phyloP scores from a whole-genome alignment of 2,329 filamentous ascomycete species.

The Pseudogymnoascus sp. region DNA sequence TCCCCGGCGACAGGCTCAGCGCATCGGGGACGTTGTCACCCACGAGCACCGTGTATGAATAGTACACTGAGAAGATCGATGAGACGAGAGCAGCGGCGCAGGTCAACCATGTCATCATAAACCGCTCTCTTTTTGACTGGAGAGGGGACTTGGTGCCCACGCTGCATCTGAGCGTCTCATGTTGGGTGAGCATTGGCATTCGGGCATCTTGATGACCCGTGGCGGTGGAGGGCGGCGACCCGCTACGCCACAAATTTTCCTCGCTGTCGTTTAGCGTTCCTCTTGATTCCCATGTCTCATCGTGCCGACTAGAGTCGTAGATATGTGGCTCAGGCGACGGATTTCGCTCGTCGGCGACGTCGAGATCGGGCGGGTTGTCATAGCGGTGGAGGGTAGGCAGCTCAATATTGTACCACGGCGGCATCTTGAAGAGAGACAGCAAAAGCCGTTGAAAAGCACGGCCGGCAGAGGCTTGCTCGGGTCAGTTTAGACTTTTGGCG shows the following conservation, averaged over 20 bases:
- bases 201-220: slow-evolving; percentile 4
- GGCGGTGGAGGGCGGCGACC: neutral
- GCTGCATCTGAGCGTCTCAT: neutral
- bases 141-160: slow-evolving; percentile 3
- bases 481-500: neutral
- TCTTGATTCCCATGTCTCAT: neutral
- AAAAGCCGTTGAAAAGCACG: neutral
- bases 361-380: slow-evolving; percentile 7
- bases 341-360: slow-evolving; percentile 3
- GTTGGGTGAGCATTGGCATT: neutral
- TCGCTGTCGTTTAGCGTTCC: neutral
- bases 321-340: neutral
- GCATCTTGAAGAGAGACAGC: neutral
- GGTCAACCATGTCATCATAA: neutral
- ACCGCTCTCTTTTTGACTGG: neutral
- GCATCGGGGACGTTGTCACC: neutral
- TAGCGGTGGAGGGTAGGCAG: neutral
- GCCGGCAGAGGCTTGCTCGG: neutral
- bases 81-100: neutral
- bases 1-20: neutral
- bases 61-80: neutral
- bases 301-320: neutral
- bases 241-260: neutral
- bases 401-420: slow-evolving; percentile 1
- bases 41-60: slow-evolving; percentile 7